A percentile compares a stretch with the other conserved stretches of the same genome.
These are phyloP conservation scores for Chondrostereum purpureum DNA, from an alignment of 1,284 basidiomycete genomes.

Conservation along the genomic window DNA sequence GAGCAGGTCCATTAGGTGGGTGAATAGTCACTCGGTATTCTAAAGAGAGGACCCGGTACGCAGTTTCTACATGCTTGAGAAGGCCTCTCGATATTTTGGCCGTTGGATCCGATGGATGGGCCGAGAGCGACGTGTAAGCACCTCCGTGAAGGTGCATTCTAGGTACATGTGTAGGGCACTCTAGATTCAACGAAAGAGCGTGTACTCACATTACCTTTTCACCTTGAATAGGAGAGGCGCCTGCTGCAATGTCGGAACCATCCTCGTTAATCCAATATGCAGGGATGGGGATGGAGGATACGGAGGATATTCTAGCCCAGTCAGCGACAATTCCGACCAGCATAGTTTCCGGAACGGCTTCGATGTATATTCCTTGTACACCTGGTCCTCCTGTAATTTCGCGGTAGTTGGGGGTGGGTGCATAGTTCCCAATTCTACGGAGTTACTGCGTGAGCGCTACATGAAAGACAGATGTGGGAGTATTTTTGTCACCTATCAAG, in stretches of 20 bases:
- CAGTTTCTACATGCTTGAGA: constrained; percentile 15
- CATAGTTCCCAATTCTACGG: constrained; percentile 4
- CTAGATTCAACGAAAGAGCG: constrained; percentile 19
- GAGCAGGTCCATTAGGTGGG: constrained; percentile 17
- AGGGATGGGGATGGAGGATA: constrained; percentile 23
- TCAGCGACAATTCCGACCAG: constrained; percentile 17
- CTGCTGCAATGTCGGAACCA: constrained; percentile 12
- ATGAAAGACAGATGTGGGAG: not conserved
- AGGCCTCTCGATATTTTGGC: constrained; percentile 22
- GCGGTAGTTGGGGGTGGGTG: constrained; percentile 7
- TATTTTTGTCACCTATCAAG: not conserved
- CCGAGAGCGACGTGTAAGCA: constrained; percentile 20
- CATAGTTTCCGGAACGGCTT: constrained; percentile 13
- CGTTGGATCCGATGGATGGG: constrained; percentile 19
- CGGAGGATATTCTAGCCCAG: constrained; percentile 20
- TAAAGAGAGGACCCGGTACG: constrained; percentile 31
- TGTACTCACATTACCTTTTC: constrained; percentile 29
- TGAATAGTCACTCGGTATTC: constrained; percentile 35
- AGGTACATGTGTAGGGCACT: not conserved
- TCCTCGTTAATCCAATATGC: constrained; percentile 31
- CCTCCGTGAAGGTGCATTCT: constrained; percentile 14
- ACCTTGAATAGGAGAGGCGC: constrained; percentile 18
- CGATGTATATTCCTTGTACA: constrained; percentile 14
- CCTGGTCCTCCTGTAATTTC: constrained; percentile 8
- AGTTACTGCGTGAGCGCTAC: not conserved